Evolutionary conservation across 306 rosid genomes (phyloP).

Genomic region (Rubus parviflorus): DNA sequence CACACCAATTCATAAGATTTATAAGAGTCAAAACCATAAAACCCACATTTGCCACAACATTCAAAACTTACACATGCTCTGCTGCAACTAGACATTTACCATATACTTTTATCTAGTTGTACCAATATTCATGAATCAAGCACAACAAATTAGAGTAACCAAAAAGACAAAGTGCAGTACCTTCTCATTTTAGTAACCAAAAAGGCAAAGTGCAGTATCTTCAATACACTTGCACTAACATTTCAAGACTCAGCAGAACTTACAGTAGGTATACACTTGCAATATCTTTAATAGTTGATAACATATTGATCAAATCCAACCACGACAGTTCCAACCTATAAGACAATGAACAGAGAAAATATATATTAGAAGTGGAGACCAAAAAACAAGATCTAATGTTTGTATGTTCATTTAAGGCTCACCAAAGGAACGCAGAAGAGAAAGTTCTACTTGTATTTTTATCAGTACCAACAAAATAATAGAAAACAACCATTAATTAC

Average conservation of each 20-base stretch:
- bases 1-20: too few relatives aligned
- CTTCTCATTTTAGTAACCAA: background rate
- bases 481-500: background rate
- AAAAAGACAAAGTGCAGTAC: background rate
- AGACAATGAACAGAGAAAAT: constrained; percentile 25
- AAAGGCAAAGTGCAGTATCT: background rate
- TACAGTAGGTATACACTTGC: too few relatives aligned
- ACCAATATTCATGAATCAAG: too few relatives aligned
- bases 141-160: too few relatives aligned
- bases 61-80: too few relatives aligned
- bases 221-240: background rate
- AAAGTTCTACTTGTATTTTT: constrained; percentile 6
- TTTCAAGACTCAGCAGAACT: constrained; percentile 34
- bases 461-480: background rate
- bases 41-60: too few relatives aligned
- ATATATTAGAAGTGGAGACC: background rate
- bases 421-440: constrained; percentile 11
- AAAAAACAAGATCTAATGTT: background rate
- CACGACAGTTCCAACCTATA: constrained; percentile 94
- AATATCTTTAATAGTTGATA: too few relatives aligned
- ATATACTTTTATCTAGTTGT: too few relatives aligned
- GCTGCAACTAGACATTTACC: too few relatives aligned
- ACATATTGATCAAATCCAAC: constrained; percentile 97
- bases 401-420: background rate
- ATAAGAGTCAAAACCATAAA: too few relatives aligned